These are phyloP conservation scores for Jaltomata sinuosa DNA, from an alignment of 257 asterid genomes.

Conservation along the genomic window DNA sequence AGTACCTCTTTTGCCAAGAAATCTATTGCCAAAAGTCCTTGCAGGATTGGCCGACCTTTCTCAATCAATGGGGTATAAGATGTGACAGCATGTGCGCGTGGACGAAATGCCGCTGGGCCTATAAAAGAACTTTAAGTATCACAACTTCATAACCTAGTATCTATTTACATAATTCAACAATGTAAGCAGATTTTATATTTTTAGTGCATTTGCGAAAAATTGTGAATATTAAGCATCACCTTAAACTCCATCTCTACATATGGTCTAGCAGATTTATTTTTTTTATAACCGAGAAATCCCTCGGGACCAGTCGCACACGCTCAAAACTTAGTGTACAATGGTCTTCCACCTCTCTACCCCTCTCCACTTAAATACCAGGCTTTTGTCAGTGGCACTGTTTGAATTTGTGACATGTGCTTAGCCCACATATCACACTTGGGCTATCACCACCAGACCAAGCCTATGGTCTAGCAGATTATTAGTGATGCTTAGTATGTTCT, in stretches of 20 bases:
- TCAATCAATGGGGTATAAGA: constrained; percentile 68
- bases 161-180: not conserved
- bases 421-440: not conserved
- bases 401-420: not conserved
- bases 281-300: not conserved
- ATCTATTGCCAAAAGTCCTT: constrained; percentile 92
- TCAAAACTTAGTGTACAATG: not conserved
- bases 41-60: constrained; percentile 93
- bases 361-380: not conserved
- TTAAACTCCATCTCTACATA: not conserved
- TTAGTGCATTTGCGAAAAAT: not conserved
- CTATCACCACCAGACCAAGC: not conserved
- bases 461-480: not conserved
- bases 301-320: not conserved
- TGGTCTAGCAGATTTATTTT: not conserved
- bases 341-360: not conserved
- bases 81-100: constrained; percentile 73
- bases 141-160: not conserved
- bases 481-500: not conserved
- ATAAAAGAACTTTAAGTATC: constrained; percentile 3
- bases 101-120: constrained; percentile 99
- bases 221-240: not conserved
- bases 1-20: constrained; percentile 91
- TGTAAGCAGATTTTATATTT: not conserved
- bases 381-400: not conserved